Conservation (phyloP, 768 basidiomycete genomes). For the Amanita phalloides region DNA sequence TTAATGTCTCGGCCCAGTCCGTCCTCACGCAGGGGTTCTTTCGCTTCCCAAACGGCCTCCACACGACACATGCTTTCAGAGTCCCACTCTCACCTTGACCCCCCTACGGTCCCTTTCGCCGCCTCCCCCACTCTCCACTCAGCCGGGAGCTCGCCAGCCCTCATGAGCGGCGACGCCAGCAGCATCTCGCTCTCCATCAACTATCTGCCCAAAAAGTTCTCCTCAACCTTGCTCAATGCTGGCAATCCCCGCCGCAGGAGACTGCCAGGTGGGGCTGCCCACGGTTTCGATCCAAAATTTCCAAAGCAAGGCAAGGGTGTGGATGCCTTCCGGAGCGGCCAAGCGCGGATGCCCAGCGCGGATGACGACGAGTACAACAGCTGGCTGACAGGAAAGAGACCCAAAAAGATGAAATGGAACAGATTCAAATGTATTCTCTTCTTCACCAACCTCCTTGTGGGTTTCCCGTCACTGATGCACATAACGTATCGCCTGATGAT, state of each 20-base stretch:
- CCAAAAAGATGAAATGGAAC: slow-evolving; percentile 56
- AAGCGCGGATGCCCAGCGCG: slow-evolving; percentile 36
- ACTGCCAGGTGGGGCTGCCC: slow-evolving; percentile 18
- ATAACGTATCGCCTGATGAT: not conserved
- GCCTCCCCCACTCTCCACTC: not conserved
- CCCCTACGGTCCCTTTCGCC: not conserved
- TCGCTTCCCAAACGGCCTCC: not conserved
- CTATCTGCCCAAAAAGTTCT: slow-evolving; percentile 73
- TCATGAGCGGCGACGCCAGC: slow-evolving; percentile 30
- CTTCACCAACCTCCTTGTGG: slow-evolving; percentile 39
- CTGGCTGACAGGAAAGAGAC: not conserved
- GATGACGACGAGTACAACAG: slow-evolving; percentile 34
- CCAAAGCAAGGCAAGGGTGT: slow-evolving; percentile 62
- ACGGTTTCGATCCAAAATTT: slow-evolving; percentile 18
- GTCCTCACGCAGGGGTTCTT: not conserved
- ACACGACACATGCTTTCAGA: slow-evolving; percentile 1
- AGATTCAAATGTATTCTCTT: slow-evolving; percentile 75
- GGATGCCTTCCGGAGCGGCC: slow-evolving; percentile 47
- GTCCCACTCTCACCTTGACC: not conserved
- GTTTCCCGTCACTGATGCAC: slow-evolving; percentile 6
- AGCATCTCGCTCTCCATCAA: slow-evolving; percentile 58
- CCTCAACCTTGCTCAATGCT: slow-evolving; percentile 29
- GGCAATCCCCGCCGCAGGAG: slow-evolving; percentile 24
- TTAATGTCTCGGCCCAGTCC: not conserved
- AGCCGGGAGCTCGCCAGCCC: not conserved